Evolutionary conservation across 164 flowering plant species (phyloP).

Genomic region (Euptelea pleiosperma): DNA sequence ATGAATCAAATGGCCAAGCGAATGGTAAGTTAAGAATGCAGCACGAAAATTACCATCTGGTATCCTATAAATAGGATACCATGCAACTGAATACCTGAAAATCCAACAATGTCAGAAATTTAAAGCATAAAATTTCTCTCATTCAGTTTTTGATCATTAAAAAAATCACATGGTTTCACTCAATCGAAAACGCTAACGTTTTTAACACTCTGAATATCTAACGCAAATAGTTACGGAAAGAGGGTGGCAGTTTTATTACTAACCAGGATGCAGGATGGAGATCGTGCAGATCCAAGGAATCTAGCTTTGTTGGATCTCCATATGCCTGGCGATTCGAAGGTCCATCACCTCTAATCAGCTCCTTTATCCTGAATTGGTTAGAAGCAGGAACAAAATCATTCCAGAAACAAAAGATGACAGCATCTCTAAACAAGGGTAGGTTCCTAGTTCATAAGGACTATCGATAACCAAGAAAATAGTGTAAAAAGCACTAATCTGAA

Average conservation of each 20-base stretch:
- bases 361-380: constrained; percentile 47
- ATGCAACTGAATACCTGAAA: constrained; percentile 82
- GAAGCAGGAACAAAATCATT: constrained; percentile 2
- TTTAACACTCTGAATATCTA: background rate
- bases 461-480: too few relatives aligned
- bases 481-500: background rate
- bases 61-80: constrained; percentile 89
- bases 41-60: constrained; percentile 67
- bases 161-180: background rate
- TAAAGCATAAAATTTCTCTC: background rate
- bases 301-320: constrained; percentile 56
- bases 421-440: too few relatives aligned
- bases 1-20: constrained; percentile 55
- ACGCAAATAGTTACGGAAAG: background rate
- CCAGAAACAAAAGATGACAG: background rate
- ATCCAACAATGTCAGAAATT: background rate
- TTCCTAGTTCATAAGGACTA: too few relatives aligned
- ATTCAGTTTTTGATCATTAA: background rate
- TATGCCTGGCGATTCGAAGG: constrained; percentile 23
- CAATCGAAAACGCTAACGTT: background rate
- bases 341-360: constrained; percentile 40
- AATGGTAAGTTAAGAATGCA: constrained; percentile 79
- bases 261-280: constrained; percentile 76
- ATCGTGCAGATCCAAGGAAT: constrained; percentile 40
- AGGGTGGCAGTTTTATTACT: constrained; percentile 18